A percentile compares a stretch with the other conserved stretches of the same genome.
Evolutionary conservation across 2,329 filamentous ascomycete genomes (phyloP).

Genomic region (Aspergillus pseudotamarii): DNA sequence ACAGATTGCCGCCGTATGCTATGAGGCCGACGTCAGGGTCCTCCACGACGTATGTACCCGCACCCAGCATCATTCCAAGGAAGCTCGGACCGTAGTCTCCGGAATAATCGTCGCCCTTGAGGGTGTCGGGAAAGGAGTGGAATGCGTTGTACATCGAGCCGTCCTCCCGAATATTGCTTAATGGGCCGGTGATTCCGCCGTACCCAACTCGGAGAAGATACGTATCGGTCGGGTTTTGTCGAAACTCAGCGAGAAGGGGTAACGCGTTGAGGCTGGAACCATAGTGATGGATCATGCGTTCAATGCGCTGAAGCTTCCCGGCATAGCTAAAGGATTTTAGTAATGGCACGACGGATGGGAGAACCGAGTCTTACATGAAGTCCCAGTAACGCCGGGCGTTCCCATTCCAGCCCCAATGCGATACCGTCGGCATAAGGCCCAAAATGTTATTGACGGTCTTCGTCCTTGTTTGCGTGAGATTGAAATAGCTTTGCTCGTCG

Average conservation of each 20-base stretch:
- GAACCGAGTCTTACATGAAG: conserved; percentile 41
- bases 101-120: conserved; percentile 60
- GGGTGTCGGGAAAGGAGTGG: conserved; percentile 59
- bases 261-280: conserved; percentile 62
- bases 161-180: conserved; percentile 59
- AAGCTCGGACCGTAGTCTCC: conserved; percentile 63
- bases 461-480: conserved; percentile 45
- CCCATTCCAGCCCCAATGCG: conserved; percentile 66
- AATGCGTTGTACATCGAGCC: conserved; percentile 60
- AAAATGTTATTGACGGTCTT: conserved; percentile 61
- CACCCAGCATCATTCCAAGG: conserved; percentile 54
- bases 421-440: conserved; percentile 60
- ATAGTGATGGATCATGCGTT: conserved; percentile 63
- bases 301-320: conserved; percentile 45
- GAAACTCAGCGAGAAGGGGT: conserved; percentile 57
- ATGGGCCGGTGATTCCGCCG: conserved; percentile 55
- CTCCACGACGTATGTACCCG: conserved; percentile 27
- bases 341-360: not conserved
- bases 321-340: conserved; percentile 35
- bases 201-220: conserved; percentile 59
- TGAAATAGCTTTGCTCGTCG: conserved; percentile 48
- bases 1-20: not conserved
- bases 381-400: conserved; percentile 66
- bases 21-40: not conserved
- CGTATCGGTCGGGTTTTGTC: conserved; percentile 28